A percentile compares a stretch with the other conserved stretches of the same genome.
Conservation (phyloP, 208 protist species). For the Leishmania mexicana region DNA sequence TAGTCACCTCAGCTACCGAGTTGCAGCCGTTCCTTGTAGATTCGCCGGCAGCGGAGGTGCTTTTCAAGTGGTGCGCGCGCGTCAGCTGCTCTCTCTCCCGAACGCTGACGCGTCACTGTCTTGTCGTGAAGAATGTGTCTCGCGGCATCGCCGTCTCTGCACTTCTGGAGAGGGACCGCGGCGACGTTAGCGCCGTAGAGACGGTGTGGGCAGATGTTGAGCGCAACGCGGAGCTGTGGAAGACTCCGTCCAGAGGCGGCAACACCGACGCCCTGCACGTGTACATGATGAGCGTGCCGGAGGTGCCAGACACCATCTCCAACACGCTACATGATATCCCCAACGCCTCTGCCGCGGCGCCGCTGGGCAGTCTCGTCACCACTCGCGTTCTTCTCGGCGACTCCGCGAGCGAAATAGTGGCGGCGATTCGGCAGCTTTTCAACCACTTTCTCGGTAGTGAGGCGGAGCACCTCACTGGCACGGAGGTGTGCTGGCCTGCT, state of each 20-base stretch:
- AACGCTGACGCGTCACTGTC: slow-evolving; percentile 8
- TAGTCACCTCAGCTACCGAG: neutral
- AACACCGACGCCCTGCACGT: slow-evolving; percentile 18
- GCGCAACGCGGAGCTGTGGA: slow-evolving; percentile 7
- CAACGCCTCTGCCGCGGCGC: neutral
- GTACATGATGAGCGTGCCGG: slow-evolving; percentile 23
- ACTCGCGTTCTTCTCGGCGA: slow-evolving; percentile 54
- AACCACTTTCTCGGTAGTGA: slow-evolving; percentile 21
- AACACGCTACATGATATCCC: slow-evolving; percentile 21
- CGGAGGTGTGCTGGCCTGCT: slow-evolving; percentile 61
- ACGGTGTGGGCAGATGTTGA: neutral
- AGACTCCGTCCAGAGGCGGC: neutral
- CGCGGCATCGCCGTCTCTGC: neutral
- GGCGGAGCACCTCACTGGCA: slow-evolving; percentile 5
- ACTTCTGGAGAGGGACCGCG: neutral
- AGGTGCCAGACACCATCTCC: slow-evolving; percentile 6
- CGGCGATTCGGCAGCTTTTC: slow-evolving; percentile 35
- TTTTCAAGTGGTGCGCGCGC: slow-evolving; percentile 18
- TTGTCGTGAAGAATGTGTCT: slow-evolving; percentile 10
- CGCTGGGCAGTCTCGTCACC: neutral
- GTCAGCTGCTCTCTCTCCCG: slow-evolving; percentile 16
- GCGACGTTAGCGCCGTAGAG: neutral
- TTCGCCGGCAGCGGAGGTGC: neutral
- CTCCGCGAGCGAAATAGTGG: slow-evolving; percentile 33
- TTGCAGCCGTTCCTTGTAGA: neutral